Base-by-base conservation (phyloP, 345 rosid species). In the Gossypium rotundifolium region DNA sequence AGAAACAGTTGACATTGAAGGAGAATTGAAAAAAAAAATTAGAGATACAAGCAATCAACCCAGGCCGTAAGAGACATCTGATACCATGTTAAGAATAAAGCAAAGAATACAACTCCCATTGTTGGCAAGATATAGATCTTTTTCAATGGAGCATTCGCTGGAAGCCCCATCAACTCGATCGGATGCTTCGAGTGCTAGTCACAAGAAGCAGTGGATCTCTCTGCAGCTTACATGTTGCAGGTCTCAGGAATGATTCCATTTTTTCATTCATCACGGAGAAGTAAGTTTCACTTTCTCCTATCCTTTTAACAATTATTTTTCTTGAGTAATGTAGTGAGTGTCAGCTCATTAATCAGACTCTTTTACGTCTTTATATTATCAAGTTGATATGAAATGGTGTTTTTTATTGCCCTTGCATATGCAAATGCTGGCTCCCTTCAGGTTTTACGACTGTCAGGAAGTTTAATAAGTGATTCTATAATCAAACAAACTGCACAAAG, bases 71-170 rank as follows among this genome's bases (percentile, higher is more conserved):
- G n/a, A n/a, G n/a, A n/a, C n/a, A n/a, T n/a, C n/a, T n/a, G n/a
- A n/a, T n/a, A n/a, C n/a, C n/a, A n/a, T n/a, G n/a, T n/a, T n/a
- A n/a, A n/a, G n/a, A n/a, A n/a, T n/a, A n/a, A n/a, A n/a, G n/a
- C n/a, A n/a, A n/a, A n/a, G n/a, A n/a, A n/a, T n/a, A n/a, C n/a
- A n/a, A n/a, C n/a, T n/a, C 97, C 70, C 89, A 90, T 74, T 94
- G 98, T 77, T 94, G 97, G 98, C 98, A 92, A 79, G 94, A 90
- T 86, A 86, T 94, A 42, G 90, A 90, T 80, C 83, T 94, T 74
- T 93, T 85, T 80, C 86, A 89, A 18, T 94, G 94, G 93, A 88
- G 96, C 73, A 76, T 76, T 38, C 68, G 74, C 25, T 87, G 87
- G 77, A 66, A 76, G 45, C 84, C 88, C 0, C 77, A 76, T 46